Conservation (phyloP, 768 basidiomycete species). For the Hemileccinum rubropunctum region DNA sequence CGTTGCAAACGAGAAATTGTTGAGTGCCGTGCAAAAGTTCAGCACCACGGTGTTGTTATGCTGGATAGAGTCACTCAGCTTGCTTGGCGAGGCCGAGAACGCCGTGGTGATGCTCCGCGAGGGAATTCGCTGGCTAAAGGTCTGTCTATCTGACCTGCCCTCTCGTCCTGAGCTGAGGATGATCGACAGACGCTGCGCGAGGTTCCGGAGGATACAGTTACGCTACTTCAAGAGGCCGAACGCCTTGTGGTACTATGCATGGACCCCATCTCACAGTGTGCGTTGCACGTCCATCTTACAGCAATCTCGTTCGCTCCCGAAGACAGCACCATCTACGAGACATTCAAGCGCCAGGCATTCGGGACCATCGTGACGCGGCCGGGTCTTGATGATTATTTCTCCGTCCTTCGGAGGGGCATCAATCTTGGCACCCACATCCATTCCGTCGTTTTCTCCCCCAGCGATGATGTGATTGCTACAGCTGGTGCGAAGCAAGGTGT, state of each 20-base stretch:
- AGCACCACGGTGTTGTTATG: constrained; percentile 11
- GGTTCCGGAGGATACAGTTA: constrained; percentile 4
- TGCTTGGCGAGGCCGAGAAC: constrained; percentile 16
- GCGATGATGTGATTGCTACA: constrained; percentile 13
- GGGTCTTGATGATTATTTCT: neutral
- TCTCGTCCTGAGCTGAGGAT: neutral
- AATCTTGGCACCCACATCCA: constrained; percentile 6
- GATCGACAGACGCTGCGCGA: constrained; percentile 4
- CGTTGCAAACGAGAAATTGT: constrained; percentile 3
- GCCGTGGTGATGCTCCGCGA: constrained; percentile 16
- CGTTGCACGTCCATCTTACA: constrained; percentile 18
- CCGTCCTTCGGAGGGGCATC: neutral
- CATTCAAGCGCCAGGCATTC: constrained; percentile 7
- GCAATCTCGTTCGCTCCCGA: constrained; percentile 2
- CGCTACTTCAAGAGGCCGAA: constrained; percentile 17
- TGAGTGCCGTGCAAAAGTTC: constrained; percentile 8
- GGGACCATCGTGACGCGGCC: neutral
- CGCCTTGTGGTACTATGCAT: constrained; percentile 18
- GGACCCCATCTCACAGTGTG: constrained; percentile 19
- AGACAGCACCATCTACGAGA: constrained; percentile 1
- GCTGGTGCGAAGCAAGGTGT: constrained; percentile 14
- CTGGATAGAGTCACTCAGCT: constrained; percentile 19
- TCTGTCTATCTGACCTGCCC: neutral
- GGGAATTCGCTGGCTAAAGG: constrained; percentile 15
- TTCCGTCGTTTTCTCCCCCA: constrained; percentile 16